Evolutionary conservation across 345 rosid genomes (phyloP).

Genomic region (Lepidium sativum): DNA sequence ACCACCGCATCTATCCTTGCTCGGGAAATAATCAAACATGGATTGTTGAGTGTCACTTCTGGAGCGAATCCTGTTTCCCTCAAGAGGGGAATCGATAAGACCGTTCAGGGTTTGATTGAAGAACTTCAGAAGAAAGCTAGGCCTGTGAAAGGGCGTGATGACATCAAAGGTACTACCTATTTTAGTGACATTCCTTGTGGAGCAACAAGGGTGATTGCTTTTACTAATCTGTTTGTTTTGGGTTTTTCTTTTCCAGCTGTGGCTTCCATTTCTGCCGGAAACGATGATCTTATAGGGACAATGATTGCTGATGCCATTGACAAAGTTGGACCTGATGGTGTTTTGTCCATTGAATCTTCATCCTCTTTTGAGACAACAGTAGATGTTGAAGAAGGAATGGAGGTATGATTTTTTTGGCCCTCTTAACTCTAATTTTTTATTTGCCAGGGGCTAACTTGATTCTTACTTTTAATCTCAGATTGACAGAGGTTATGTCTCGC

Average conservation of each 20-base stretch:
- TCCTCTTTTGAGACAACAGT: slow-evolving; percentile 95
- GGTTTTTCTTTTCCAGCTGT: slow-evolving; percentile 38
- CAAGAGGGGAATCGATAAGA: slow-evolving; percentile 87
- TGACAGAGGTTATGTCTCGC: slow-evolving; percentile 96
- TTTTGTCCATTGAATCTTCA: slow-evolving; percentile 91
- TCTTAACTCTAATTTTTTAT: not conserved
- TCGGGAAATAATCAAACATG: slow-evolving; percentile 81
- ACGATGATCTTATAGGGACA: slow-evolving; percentile 85
- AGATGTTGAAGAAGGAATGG: slow-evolving; percentile 99
- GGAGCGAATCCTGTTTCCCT: slow-evolving; percentile 93
- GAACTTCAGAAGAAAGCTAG: slow-evolving; percentile 85
- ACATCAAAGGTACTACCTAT: slow-evolving; percentile 52
- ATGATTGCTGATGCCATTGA: slow-evolving; percentile 99
- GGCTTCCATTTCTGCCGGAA: slow-evolving; percentile 94
- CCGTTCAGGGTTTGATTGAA: slow-evolving; percentile 61
- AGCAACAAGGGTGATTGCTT: not conserved
- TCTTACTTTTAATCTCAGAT: slow-evolving; percentile 38
- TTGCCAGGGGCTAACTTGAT: not conserved
- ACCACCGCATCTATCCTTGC: slow-evolving; percentile 95
- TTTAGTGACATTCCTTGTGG: not conserved
- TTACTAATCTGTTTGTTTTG: not conserved
- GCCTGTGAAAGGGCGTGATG: slow-evolving; percentile 83
- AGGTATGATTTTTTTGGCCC: slow-evolving; percentile 37
- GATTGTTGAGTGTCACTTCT: slow-evolving; percentile 80
- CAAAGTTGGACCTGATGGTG: slow-evolving; percentile 99